Conservation (phyloP, 2,329 filamentous ascomycete genomes). For the Cladophialophora carrionii region DNA sequence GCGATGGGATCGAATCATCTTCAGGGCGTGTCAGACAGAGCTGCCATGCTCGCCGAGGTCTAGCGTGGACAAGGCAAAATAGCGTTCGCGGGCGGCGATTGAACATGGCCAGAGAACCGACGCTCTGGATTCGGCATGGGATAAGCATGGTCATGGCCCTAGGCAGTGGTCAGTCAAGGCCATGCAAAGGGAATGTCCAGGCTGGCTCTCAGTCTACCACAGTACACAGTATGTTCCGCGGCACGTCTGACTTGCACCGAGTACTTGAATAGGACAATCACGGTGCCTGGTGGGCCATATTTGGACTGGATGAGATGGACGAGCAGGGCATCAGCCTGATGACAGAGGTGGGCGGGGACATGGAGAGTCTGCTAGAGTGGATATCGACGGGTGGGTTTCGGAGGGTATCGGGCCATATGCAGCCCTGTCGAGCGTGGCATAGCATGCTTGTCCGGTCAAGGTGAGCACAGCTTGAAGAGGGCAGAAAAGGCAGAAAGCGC, state of each 20-base stretch:
- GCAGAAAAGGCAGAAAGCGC: not conserved
- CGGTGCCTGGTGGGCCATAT: conserved; percentile 19
- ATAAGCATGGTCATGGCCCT: conserved; percentile 6
- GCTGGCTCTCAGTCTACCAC: conserved; percentile 4
- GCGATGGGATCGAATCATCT: conserved; percentile 25
- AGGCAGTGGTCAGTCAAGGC: not conserved
- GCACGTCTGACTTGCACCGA: conserved; percentile 9
- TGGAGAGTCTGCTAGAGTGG: not conserved
- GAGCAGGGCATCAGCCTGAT: conserved; percentile 24
- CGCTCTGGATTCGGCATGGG: conserved; percentile 24
- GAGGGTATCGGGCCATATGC: conserved; percentile 26
- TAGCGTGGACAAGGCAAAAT: conserved; percentile 14
- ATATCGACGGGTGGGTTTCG: conserved; percentile 9
- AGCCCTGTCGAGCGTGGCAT: conserved; percentile 28
- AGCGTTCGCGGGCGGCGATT: conserved; percentile 15
- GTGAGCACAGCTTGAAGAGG: conserved; percentile 1
- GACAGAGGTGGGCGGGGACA: conserved; percentile 1
- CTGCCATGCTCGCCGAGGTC: conserved; percentile 18
- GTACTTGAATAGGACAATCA: conserved; percentile 11
- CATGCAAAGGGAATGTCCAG: conserved; percentile 17
- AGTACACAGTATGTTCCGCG: not conserved
- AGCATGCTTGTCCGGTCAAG: not conserved
- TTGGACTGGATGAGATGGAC: conserved; percentile 22
- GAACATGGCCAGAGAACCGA: conserved; percentile 17
- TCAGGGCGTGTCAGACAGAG: conserved; percentile 17